Evolutionary conservation across 768 basidiomycete species (phyloP).

Genomic region (Trametes cubensis): DNA sequence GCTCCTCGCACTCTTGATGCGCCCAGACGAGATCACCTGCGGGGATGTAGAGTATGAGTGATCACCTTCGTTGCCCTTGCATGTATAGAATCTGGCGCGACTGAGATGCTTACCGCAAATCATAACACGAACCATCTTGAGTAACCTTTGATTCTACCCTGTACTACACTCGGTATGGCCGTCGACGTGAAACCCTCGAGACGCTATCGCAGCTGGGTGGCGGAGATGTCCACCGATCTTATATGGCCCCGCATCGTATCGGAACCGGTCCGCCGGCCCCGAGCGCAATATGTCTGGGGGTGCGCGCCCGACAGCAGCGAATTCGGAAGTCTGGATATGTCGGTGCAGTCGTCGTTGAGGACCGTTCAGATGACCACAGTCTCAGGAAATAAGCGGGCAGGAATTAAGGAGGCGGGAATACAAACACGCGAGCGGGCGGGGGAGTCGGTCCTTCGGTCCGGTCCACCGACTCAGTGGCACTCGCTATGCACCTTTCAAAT

Average conservation of each 20-base stretch:
- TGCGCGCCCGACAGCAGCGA: background rate
- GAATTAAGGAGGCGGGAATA: background rate
- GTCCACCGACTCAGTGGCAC: too few relatives aligned
- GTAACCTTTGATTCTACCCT: background rate
- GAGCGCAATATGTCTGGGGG: background rate
- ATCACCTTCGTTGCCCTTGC: too few relatives aligned
- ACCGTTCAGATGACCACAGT: background rate
- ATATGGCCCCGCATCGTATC: background rate
- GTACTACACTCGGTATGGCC: background rate
- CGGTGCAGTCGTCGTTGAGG: too few relatives aligned
- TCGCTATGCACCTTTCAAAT: too few relatives aligned
- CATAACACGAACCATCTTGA: constrained; percentile 25
- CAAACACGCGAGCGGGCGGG: background rate
- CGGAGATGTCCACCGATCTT: constrained; percentile 5
- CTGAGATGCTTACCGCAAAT: constrained; percentile 26
- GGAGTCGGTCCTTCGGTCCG: background rate
- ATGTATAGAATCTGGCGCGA: too few relatives aligned
- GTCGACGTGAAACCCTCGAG: constrained; percentile 1
- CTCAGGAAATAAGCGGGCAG: background rate
- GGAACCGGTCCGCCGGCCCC: constrained; percentile 1
- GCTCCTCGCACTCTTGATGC: constrained; percentile 64
- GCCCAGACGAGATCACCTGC: constrained; percentile 77
- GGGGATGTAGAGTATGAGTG: background rate
- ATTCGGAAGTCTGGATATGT: too few relatives aligned
- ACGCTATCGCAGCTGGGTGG: background rate